These are phyloP conservation scores for Urtica urens DNA, from an alignment of 306 rosid genomes.

Conservation along the genomic window DNA sequence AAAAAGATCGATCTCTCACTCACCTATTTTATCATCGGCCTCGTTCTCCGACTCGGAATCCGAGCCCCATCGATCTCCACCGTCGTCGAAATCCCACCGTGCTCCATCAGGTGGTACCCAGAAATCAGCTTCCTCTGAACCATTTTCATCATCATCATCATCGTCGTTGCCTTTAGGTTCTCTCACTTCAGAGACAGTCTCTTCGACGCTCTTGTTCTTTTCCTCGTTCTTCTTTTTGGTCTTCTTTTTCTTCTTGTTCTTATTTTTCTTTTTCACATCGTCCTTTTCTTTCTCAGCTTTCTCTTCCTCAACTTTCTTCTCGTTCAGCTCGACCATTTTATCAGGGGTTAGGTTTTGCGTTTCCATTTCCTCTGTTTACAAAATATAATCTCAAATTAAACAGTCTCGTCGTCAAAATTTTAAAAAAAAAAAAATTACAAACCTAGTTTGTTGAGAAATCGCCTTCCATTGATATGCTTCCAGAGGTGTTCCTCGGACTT, in stretches of 20 bases:
- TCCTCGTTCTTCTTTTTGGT: slow-evolving; percentile 15
- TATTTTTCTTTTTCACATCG: slow-evolving; percentile 30
- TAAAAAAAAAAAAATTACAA: slow-evolving; percentile 12
- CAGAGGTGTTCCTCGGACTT: slow-evolving; percentile 95
- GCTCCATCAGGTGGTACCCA: slow-evolving; percentile 83
- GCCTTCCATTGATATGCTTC: slow-evolving; percentile 89
- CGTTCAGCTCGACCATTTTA: slow-evolving; percentile 31
- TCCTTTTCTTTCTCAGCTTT: slow-evolving; percentile 19
- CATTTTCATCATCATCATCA: slow-evolving; percentile 32
- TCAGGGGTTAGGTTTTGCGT: slow-evolving; percentile 23
- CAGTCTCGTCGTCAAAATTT: neutral
- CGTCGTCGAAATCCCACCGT: slow-evolving; percentile 84
- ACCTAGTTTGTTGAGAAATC: slow-evolving; percentile 91
- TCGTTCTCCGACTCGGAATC: slow-evolving; percentile 44
- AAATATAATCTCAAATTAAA: neutral
- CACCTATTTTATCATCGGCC: slow-evolving; percentile 38
- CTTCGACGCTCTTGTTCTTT: slow-evolving; percentile 30
- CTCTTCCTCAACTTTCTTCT: slow-evolving; percentile 21
- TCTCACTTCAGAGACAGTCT: slow-evolving; percentile 33
- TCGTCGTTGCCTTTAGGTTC: too few species aligned
- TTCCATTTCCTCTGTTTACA: slow-evolving; percentile 59
- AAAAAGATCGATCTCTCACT: too few species aligned
- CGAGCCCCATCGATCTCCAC: slow-evolving; percentile 77
- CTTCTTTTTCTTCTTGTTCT: slow-evolving; percentile 25
- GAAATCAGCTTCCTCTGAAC: slow-evolving; percentile 50